These are phyloP conservation scores for Lactarius quietus DNA, from an alignment of 768 basidiomycete species.

Conservation along the genomic window DNA sequence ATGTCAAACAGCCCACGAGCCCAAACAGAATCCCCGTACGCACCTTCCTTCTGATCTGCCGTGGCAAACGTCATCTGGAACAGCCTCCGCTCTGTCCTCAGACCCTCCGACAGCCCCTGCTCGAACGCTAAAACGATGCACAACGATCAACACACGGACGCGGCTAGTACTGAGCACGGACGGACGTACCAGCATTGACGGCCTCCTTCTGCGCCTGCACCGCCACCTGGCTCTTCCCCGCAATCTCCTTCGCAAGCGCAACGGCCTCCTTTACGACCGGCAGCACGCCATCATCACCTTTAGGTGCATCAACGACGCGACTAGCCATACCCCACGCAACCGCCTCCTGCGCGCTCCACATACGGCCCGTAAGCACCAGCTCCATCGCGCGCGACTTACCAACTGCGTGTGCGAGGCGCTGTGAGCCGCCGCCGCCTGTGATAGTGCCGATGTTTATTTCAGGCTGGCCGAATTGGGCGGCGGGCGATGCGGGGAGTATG, in stretches of 20 bases:
- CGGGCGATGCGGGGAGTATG: conserved; percentile 88
- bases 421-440: conserved; percentile 92
- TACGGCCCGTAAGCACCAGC: conserved; percentile 83
- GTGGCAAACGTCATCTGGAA: conserved; percentile 95
- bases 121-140: conserved; percentile 62
- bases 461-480: conserved; percentile 91
- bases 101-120: conserved; percentile 72
- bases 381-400: conserved; percentile 97
- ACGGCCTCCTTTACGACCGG: conserved; percentile 85
- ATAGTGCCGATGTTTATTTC: conserved; percentile 96
- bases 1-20: not conserved
- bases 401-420: conserved; percentile 78
- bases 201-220: conserved; percentile 90
- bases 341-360: conserved; percentile 76
- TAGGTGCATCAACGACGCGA: conserved; percentile 53
- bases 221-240: conserved; percentile 76
- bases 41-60: conserved; percentile 92
- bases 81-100: conserved; percentile 81
- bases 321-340: conserved; percentile 85
- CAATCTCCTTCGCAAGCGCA: conserved; percentile 71
- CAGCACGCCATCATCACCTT: conserved; percentile 57
- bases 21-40: conserved; percentile 31
- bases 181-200: conserved; percentile 70
- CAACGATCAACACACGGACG: not conserved
- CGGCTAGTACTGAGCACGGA: not conserved